These are phyloP conservation scores for Blastomyces gilchristii DNA, from an alignment of 2,329 filamentous ascomycete genomes.

Conservation along the genomic window DNA sequence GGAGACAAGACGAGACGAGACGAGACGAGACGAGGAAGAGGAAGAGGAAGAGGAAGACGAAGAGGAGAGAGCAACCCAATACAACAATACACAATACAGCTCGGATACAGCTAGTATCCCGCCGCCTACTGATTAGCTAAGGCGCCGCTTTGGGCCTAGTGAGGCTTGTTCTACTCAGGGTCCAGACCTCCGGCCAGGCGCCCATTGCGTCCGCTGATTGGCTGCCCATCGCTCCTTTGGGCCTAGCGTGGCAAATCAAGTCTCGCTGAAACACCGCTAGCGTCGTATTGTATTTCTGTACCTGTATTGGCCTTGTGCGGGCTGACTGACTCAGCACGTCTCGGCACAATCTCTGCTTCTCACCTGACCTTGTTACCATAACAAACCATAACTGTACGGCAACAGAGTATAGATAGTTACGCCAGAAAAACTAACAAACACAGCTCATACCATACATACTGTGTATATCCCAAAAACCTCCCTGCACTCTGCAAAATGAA, in stretches of 20 bases:
- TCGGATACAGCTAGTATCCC: neutral
- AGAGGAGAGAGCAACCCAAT: slow-evolving; percentile 8
- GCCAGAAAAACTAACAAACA: too few relatives aligned
- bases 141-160: neutral
- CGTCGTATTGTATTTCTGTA: neutral
- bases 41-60: neutral
- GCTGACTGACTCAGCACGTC: neutral
- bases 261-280: neutral
- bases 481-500: neutral
- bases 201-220: neutral
- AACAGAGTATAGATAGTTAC: too few relatives aligned
- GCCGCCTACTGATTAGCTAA: too few relatives aligned
- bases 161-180: neutral
- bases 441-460: too few relatives aligned
- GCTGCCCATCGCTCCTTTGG: neutral
- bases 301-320: neutral
- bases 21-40: slow-evolving; percentile 1
- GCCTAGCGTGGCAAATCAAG: neutral
- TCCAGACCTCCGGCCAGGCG: neutral
- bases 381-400: too few relatives aligned
- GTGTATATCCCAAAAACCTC: neutral
- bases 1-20: too few relatives aligned
- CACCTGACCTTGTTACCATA: neutral
- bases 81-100: neutral
- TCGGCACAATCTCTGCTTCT: neutral